Evolutionary conservation across 2,329 filamentous ascomycete species (phyloP), one percentile per base, ranked within the genome.

Genomic region (Alternaria ventricosa): DNA sequence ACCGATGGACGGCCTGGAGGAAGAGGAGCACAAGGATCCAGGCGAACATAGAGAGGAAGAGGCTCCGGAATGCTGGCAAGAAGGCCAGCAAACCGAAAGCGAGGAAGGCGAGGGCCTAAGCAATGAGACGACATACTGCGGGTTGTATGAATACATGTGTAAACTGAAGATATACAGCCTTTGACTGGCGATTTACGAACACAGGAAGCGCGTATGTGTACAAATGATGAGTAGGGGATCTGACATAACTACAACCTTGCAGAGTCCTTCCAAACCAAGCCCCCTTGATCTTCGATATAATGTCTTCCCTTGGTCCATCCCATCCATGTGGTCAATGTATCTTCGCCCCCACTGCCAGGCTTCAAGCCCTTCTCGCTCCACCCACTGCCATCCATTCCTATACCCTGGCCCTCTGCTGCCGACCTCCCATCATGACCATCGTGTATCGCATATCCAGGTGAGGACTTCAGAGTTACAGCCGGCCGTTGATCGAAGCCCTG

Each of bases 231-330:
- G 28, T 10, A 18, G 23, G 25, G 20, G 10, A 22, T n/a, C 2
- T 13, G 30, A 22, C 28, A 18, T 23, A 6, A 36, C 46, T 68
- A 77, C 50, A 77, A 57, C 61, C 74, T 77, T 15, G 73, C 72
- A 27, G 51, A 55, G 58, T 86, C 80, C 63, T 88, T 87, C 27
- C 86, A 85, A 2, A 71, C 72, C 25, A 77, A 22, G 0, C 73
- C 67, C 13, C 72, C 70, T 18, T 66, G 67, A 44, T 76, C 71
- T 2, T 92, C 82, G n/a, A 88, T 85, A 76, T 90, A 97, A 30
- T 97, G 88, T 63, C 81, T 84, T 1, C 92, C 93, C 71, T 84
- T 87, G 63, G 83, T 85, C 93, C 93, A 96, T 0, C 93, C 92
- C 69, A 91, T 83, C 95, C 95, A 97, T 54, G 85, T 78, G 55